A percentile compares a stretch with the other conserved stretches of the same genome.
phyloP scores from a whole-genome alignment of 257 asterid species.

The Nyctanthes arbortristis region DNA sequence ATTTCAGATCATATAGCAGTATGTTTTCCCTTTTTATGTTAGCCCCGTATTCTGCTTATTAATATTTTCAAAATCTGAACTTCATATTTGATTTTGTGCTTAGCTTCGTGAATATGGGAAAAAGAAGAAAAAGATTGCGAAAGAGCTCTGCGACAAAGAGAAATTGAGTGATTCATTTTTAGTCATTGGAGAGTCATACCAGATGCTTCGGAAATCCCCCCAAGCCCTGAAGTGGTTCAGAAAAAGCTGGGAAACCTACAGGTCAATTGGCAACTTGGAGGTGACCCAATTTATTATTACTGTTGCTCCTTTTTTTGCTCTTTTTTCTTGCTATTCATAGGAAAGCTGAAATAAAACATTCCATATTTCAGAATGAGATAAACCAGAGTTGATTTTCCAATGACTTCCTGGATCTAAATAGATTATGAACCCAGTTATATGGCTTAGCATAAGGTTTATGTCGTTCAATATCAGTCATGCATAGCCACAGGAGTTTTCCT shows the following conservation, averaged over 20 bases:
- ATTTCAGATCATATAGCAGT: background rate
- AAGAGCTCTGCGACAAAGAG: constrained; percentile 78
- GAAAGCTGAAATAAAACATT: background rate
- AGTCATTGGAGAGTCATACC: constrained; percentile 82
- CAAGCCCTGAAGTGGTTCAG: constrained; percentile 81
- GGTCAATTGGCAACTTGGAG: constrained; percentile 83
- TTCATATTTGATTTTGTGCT: constrained; percentile 32
- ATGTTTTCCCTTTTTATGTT: constrained; percentile 5
- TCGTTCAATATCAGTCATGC: constrained; percentile 8
- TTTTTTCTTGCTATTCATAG: constrained; percentile 23
- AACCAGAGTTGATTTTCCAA: background rate
- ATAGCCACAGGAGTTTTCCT: constrained; percentile 18
- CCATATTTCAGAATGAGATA: constrained; percentile 10
- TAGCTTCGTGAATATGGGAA: constrained; percentile 74
- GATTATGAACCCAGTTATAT: constrained; percentile 10
- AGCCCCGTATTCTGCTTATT: constrained; percentile 19
- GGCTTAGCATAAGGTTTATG: constrained; percentile 12
- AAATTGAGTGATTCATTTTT: constrained; percentile 82
- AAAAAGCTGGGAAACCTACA: constrained; percentile 72
- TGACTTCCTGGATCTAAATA: background rate
- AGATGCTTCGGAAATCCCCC: constrained; percentile 63
- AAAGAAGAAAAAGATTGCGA: constrained; percentile 65
- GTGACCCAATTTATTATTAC: constrained; percentile 39
- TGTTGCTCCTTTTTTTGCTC: constrained; percentile 1
- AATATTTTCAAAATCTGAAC: constrained; percentile 22